Base-by-base conservation (phyloP, 106 monocot species). In the Narthecium ossifragum region DNA sequence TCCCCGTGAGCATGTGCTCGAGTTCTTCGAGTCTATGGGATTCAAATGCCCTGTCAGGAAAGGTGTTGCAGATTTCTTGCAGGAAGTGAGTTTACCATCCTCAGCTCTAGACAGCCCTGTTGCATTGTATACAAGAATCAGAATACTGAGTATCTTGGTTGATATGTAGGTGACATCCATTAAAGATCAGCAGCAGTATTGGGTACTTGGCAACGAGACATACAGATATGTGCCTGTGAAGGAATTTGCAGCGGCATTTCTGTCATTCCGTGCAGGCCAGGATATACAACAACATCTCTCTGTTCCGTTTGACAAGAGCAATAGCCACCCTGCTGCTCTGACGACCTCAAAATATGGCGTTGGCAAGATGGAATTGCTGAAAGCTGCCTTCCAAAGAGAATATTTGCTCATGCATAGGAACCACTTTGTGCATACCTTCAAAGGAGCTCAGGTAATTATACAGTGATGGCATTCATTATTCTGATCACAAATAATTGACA, bases 161-260 rank as follows among this genome's bases (percentile, higher is more conserved):
- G n/a, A n/a, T n/a, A n/a, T n/a, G n/a, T n/a, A n/a, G n/a, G n/a
- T n/a, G n/a, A 74, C 70, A 18, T 80, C 79, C 3, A 74, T 32
- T 22, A 80, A 74, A 57, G 80, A 80, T 58, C 80, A 80, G 34
- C 52, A 51, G 18, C 80, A 81, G 39, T 81, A 81, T 24, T 75
- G 80, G 75, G 34, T 61, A 13, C 67, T 22, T 0, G 25, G 31
- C 1, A 71, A 70, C 17, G 59, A 67, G 27, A 75, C 71, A 5
- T 81, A 81, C 54, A 15, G 71, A 36, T 81, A 63, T 24, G 46
- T 81, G 1, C 57, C 75, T 14, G 80, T 68, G 2, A 81, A 58
- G 50, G 71, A 81, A 34, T 75, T 81, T 34, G 30, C 71, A n/a
- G 66, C 71, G 26, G 70, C 70, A 0, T 81, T 75, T n/a, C 61